Conservation (phyloP, 805 yeast genomes). For the Yamadazyma philogaea region DNA sequence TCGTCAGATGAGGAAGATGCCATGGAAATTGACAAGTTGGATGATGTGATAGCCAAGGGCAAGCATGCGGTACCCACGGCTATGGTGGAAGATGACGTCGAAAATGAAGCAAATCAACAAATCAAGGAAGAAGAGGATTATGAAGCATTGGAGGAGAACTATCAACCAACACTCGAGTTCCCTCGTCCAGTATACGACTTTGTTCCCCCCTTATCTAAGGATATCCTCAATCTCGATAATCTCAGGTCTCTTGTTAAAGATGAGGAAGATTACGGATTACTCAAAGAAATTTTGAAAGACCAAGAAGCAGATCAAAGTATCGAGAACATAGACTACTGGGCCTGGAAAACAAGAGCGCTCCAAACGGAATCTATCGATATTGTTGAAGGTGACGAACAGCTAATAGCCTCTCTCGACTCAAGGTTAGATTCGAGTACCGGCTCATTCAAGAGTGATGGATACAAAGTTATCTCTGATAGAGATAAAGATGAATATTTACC, state of each 20-base stretch:
- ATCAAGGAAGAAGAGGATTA: conserved; percentile 23
- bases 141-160: conserved; percentile 31
- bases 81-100: conserved; percentile 19
- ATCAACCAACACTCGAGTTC: conserved; percentile 47
- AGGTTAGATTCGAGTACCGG: conserved; percentile 48
- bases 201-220: conserved; percentile 19
- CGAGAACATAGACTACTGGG: conserved; percentile 54
- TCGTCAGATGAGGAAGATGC: conserved; percentile 29
- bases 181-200: conserved; percentile 59
- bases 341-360: conserved; percentile 54
- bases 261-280: conserved; percentile 64
- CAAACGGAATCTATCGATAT: conserved; percentile 17
- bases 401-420: conserved; percentile 22
- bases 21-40: conserved; percentile 20
- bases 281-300: conserved; percentile 42
- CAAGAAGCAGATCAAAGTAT: conserved; percentile 17
- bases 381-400: conserved; percentile 26
- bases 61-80: conserved; percentile 19
- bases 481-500: conserved; percentile 76
- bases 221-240: conserved; percentile 41
- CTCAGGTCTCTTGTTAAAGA: conserved; percentile 61
- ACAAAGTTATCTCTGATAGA: conserved; percentile 65
- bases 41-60: conserved; percentile 3
- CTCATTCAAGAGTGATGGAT: conserved; percentile 71
- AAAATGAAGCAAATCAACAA: conserved; percentile 18